Evolutionary conservation across 306 rosid species (phyloP).

Genomic region (Ormosia semicastrata): DNA sequence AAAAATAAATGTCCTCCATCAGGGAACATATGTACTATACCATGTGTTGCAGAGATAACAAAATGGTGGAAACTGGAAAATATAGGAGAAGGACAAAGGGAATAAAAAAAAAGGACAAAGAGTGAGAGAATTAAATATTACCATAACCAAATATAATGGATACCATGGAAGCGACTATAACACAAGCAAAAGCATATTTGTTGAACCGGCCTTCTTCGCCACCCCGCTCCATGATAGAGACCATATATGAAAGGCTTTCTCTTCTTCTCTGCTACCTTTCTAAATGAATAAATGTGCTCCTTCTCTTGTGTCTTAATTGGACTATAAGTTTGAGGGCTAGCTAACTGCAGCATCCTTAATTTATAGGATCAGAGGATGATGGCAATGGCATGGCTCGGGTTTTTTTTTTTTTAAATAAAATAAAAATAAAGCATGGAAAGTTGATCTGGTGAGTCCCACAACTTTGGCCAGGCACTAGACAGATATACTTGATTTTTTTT

Average conservation of each 20-base stretch:
- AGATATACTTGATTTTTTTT: neutral
- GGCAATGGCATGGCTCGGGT: neutral
- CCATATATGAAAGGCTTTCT: neutral
- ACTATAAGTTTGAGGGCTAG: neutral
- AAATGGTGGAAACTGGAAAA: neutral
- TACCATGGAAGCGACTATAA: slow-evolving; percentile 63
- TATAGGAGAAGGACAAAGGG: neutral
- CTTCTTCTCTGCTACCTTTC: neutral
- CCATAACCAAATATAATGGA: slow-evolving; percentile 74
- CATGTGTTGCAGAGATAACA: neutral
- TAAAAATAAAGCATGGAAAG: neutral
- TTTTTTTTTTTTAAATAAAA: no score
- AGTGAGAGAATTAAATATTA: neutral
- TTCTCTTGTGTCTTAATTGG: neutral
- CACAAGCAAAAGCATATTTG: slow-evolving; percentile 65
- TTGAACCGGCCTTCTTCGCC: slow-evolving; percentile 32
- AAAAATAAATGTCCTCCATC: neutral
- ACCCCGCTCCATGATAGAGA: neutral
- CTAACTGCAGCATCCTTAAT: neutral
- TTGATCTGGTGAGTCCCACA: neutral
- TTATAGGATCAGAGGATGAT: neutral
- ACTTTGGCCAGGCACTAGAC: neutral
- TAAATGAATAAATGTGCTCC: neutral
- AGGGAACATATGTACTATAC: neutral
- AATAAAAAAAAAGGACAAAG: neutral